Evolutionary conservation across 805 yeast genomes (phyloP), one percentile per base, ranked within the genome.

Genomic region (Hanseniaspora occidentalis): DNA sequence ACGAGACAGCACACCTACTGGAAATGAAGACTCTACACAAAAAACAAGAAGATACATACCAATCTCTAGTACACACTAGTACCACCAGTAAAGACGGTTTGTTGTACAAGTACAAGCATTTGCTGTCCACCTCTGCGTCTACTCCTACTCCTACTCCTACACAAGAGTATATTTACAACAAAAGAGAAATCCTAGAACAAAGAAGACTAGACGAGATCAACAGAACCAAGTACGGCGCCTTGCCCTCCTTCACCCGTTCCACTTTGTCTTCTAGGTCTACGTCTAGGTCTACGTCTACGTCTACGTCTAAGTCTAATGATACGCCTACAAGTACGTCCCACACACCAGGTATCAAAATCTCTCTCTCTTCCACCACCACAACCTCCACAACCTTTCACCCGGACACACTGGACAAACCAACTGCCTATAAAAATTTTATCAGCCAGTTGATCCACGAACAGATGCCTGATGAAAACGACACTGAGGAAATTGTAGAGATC

Each of bases 311-410:
- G n/a, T 2, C n/a, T 3, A 14, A 5, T n/a, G 16, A 4, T 33
- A 11, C 36, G 10, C 10, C 6, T n/a, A n/a, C 34, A n/a, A 31
- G 18, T 31, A n/a, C 34, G 3, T 11, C 20, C n/a, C 3, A n/a
- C 20, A 5, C 18, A n/a, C 10, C 34, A 31, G 20, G 20, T 6
- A 31, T 16, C 19, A 31, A 31, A 31, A 17, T 16, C 4, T 31
- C 34, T n/a, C 10, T 17, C 11, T 14, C 34, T 17, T 31, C 34
- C 18, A 16, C 34, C 9, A 14, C 34, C n/a, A 5, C 34, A n/a
- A 51, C 58, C 17, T 48, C 54, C n/a, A 52, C 56, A 7, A 44
- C 43, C 45, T 10, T 42, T 49, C 10, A 50, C 50, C 8, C 46
- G 52, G 16, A 43, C 50, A 9, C 42, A 43, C 10, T 42, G 39